Base-by-base conservation (phyloP, 1,284 basidiomycete genomes). In the Cryptococcus sp. region DNA sequence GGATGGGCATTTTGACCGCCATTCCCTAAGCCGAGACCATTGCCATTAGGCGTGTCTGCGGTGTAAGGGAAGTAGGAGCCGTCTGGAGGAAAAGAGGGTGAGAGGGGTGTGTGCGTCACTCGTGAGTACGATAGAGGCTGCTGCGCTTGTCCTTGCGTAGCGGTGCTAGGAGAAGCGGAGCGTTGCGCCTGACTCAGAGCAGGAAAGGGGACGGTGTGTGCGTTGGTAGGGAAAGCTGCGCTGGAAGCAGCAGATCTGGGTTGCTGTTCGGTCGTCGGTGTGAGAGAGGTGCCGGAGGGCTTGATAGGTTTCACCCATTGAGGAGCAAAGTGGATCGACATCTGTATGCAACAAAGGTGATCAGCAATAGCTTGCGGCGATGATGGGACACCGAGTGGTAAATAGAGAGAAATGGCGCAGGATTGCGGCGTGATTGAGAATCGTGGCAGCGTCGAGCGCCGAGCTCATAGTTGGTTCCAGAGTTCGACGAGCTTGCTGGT, bases 111-210 rank as follows among this genome's bases (percentile, higher is more conserved):
- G 58, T 76, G 73, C 16, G 72, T 76, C 51, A 73, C 69, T 54
- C 73, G 65, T 40, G 90, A 92, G 80, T 93, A 92, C 48, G 87
- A 87, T 16, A 63, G 82, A 75, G 62, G 82, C 77, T 62, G 69
- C 51, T 69, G 64, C 78, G 74, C 57, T 77, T 72, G 19, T 72
- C 29, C 29, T 34, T 34, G 29, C 29, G 62, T 54, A 38, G 58
- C 51, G 47, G 67, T 68, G 55, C 69, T 65, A 17, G 66, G 71
- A 6, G 69, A 72, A 17, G 59, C 58, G 22, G 64, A 58, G 50
- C 67, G 68, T 7, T 63, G 52, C 34, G 51, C 54, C 50, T 62
- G 61, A n/a, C 66, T 62, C n/a, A 77, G 64, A 13, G 75, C 73
- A 3, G 75, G 75, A 66, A 77, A 77, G 23, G 73, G 69, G 40